Conservation (phyloP, 345 rosid species). For the Melaleuca quinquenervia region DNA sequence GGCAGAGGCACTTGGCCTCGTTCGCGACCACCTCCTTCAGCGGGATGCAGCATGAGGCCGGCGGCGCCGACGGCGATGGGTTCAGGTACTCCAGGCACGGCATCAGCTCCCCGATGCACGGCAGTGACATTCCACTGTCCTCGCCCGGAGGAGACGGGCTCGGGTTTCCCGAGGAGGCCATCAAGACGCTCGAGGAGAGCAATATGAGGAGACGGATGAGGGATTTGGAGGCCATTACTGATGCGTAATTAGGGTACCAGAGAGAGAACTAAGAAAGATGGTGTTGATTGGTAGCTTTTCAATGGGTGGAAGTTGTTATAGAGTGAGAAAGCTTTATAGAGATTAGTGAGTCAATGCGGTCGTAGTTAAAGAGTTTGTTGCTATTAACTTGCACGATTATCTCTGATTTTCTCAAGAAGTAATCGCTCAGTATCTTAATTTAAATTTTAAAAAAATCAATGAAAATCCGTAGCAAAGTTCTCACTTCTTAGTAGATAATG, state of each 20-base stretch:
- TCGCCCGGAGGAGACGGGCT: background rate
- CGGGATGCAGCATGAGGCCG: slow-evolving; percentile 40
- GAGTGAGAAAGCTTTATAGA: slow-evolving; percentile 1
- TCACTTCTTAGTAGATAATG: background rate
- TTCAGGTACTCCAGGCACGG: slow-evolving; percentile 31
- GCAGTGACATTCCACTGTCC: background rate
- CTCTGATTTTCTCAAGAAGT: background rate
- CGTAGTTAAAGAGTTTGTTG: background rate
- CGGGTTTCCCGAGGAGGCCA: background rate
- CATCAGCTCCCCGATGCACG: slow-evolving; percentile 26
- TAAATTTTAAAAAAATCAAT: background rate
- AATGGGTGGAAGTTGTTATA: background rate
- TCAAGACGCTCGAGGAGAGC: background rate
- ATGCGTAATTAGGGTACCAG: background rate
- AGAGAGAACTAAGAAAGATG: background rate
- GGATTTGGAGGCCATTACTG: background rate
- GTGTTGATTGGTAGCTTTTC: background rate
- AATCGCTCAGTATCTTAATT: background rate
- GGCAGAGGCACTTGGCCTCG: slow-evolving; percentile 35
- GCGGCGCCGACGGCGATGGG: slow-evolving; percentile 6
- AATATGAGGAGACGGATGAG: background rate
- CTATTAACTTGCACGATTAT: background rate
- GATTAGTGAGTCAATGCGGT: slow-evolving; percentile 8
- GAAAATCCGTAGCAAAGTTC: background rate
- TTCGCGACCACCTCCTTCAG: slow-evolving; percentile 21